Conservation (phyloP, 2,329 filamentous ascomycete species). For the Xylariaceae sp. region DNA sequence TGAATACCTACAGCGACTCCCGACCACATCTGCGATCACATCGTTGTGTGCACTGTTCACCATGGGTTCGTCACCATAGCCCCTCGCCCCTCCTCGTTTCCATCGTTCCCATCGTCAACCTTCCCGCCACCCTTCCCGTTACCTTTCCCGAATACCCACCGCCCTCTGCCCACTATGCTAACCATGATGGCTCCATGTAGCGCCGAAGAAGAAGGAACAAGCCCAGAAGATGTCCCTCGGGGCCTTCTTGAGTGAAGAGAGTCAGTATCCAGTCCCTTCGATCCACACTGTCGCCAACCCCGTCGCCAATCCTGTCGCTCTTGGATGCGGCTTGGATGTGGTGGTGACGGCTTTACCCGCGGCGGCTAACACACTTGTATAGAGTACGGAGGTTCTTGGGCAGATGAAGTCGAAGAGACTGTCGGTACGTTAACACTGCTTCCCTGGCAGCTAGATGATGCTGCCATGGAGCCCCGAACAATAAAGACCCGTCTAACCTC, state of each 20-base stretch:
- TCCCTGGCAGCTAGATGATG: slow-evolving; percentile 5
- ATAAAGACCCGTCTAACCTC: slow-evolving; percentile 12
- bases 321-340: slow-evolving; percentile 11
- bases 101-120: slow-evolving; percentile 1
- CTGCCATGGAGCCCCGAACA: slow-evolving; percentile 1
- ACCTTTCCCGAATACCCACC: neutral
- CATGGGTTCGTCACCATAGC: slow-evolving; percentile 48
- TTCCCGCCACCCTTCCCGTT: slow-evolving; percentile 3
- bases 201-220: slow-evolving; percentile 84
- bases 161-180: slow-evolving; percentile 33
- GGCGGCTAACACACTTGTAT: slow-evolving; percentile 25
- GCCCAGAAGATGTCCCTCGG: slow-evolving; percentile 95
- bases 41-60: slow-evolving; percentile 35
- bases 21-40: slow-evolving; percentile 22
- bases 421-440: slow-evolving; percentile 53
- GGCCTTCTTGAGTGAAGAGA: slow-evolving; percentile 88
- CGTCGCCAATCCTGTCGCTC: neutral
- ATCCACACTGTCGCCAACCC: slow-evolving; percentile 16
- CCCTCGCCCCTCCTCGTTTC: neutral
- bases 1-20: slow-evolving; percentile 18
- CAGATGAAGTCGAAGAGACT: slow-evolving; percentile 95
- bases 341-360: slow-evolving; percentile 3
- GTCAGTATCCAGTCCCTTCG: slow-evolving; percentile 52
- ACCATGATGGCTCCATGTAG: slow-evolving; percentile 49
- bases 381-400: slow-evolving; percentile 78